A percentile compares a stretch with the other conserved stretches of the same genome.
phyloP scores from a whole-genome alignment of 768 basidiomycete species.

The Calvatia gigantea region DNA sequence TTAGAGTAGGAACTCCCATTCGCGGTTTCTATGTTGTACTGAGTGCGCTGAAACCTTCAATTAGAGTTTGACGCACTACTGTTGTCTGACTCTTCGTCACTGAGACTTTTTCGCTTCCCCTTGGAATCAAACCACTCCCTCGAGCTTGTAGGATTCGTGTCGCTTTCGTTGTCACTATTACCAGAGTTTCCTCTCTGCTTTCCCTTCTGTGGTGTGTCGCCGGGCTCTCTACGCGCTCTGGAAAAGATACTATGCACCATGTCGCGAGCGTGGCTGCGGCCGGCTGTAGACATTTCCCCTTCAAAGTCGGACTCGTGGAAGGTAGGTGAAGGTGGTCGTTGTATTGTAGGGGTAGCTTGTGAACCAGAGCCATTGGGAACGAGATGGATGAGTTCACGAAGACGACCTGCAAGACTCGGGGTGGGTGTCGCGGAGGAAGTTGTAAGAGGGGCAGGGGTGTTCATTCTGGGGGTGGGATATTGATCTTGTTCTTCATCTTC shows the following conservation, averaged over 20 bases:
- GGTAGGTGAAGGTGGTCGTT: constrained; percentile 24
- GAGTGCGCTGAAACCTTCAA: too few relatives aligned
- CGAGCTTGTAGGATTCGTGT: constrained; percentile 45
- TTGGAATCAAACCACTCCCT: constrained; percentile 39
- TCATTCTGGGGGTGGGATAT: constrained; percentile 24
- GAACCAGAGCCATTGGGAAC: constrained; percentile 31
- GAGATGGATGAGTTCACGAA: constrained; percentile 58
- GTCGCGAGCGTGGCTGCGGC: constrained; percentile 50
- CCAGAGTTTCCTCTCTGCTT: constrained; percentile 46
- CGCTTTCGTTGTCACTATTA: constrained; percentile 57
- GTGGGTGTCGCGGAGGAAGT: constrained; percentile 38
- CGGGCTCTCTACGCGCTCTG: constrained; percentile 60
- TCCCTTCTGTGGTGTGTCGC: constrained; percentile 58
- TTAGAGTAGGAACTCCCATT: constrained; percentile 30
- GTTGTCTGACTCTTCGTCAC: constrained; percentile 65
- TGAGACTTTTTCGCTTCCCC: constrained; percentile 55
- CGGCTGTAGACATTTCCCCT: constrained; percentile 32
- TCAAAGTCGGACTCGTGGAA: constrained; percentile 60
- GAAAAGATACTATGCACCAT: constrained; percentile 65
- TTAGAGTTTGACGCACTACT: constrained; percentile 51
- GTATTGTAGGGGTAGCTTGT: constrained; percentile 12
- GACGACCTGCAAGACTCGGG: constrained; percentile 41
- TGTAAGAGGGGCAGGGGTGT: constrained; percentile 11
- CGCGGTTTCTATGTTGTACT: constrained; percentile 17
- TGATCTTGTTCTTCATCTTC: constrained; percentile 26